These are phyloP conservation scores for Boletus coccyginus DNA, from an alignment of 768 basidiomycete species.

Conservation along the genomic window DNA sequence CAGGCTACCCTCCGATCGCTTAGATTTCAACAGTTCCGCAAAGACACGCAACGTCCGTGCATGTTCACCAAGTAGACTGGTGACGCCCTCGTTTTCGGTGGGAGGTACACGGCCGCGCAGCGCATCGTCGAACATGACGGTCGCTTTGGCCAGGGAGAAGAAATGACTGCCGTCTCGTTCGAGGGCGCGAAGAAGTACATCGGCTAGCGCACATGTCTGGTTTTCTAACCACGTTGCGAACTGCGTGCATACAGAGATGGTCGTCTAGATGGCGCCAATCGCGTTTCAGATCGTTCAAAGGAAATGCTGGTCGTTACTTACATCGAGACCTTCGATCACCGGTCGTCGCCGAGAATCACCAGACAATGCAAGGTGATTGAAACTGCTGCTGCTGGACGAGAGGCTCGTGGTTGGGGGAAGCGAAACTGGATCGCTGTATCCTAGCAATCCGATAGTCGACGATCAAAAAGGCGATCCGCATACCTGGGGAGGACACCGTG, in stretches of 20 bases:
- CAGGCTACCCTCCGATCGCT: conserved; percentile 6
- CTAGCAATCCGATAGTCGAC: background rate
- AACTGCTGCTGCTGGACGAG: background rate
- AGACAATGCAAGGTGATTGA: background rate
- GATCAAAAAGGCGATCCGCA: background rate
- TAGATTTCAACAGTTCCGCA: conserved; percentile 11
- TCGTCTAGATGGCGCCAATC: background rate
- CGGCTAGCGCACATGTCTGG: conserved; percentile 1
- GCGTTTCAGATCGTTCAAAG: background rate
- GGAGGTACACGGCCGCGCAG: conserved; percentile 7
- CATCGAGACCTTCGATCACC: conserved; percentile 6
- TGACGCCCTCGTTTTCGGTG: background rate
- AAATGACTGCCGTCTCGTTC: conserved; percentile 21
- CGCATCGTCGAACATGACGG: conserved; percentile 18
- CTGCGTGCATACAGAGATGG: conserved; percentile 10
- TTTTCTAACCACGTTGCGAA: conserved; percentile 21
- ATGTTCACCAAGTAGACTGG: background rate
- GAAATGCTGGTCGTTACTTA: background rate
- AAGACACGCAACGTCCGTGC: conserved; percentile 18
- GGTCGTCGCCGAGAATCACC: background rate
- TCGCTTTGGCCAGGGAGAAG: conserved; percentile 16
- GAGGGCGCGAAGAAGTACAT: conserved; percentile 10
- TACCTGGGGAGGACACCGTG: conserved; percentile 6
- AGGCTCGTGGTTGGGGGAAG: too few relatives aligned
- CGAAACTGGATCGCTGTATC: background rate